Evolutionary conservation across 306 rosid genomes (phyloP), one percentile per base, ranked within the genome.

Genomic region (Prunus mume): DNA sequence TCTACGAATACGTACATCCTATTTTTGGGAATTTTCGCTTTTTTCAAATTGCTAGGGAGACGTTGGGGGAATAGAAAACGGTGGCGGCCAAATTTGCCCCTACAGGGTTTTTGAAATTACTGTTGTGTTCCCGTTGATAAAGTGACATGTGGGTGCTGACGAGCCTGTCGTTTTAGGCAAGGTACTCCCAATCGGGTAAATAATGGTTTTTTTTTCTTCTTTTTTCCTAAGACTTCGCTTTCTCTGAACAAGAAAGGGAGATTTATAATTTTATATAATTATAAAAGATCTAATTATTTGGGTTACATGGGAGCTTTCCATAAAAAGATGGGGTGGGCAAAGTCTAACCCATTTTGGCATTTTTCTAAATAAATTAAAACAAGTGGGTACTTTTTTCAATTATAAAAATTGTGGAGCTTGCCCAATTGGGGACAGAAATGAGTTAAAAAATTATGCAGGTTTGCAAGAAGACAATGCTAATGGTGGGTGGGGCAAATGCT

Each of bases 11-110:
- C 83, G 47, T 64, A 69, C 19, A 51, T 82, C 69, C 78, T 46
- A 75, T 70, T 85, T 91, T 80, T 6, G 82, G 86, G 74, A 84
- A 85, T 30, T 58, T 66, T 1, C 38, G 55, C 68, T 68, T 75
- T 79, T 61, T 71, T 64, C 56, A 54, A 70, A 60, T 55, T 64
- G 55, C 32, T 70, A 15, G 75, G 68, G 15, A 47, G 43, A 9
- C 45, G 6, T 63, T 63, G 43, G 46, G 2, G 12, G 43, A 30
- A 62, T 28, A 34, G 34, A 65, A 62, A 25, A 38, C 19, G 22
- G 15, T 19, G 2, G 49, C 49, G 9, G 27, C 69, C 45, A 19
- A 73, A 71, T 17, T 3, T 72, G 12, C 56, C 68, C 57, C 9
- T 56, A 14, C 18, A 0, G 8, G 4, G n/a, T 22, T 51, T 46